Evolutionary conservation across 1,139 yeast genomes (phyloP), one percentile per base, ranked within the genome.

Genomic region (Taiozyma sp.): DNA sequence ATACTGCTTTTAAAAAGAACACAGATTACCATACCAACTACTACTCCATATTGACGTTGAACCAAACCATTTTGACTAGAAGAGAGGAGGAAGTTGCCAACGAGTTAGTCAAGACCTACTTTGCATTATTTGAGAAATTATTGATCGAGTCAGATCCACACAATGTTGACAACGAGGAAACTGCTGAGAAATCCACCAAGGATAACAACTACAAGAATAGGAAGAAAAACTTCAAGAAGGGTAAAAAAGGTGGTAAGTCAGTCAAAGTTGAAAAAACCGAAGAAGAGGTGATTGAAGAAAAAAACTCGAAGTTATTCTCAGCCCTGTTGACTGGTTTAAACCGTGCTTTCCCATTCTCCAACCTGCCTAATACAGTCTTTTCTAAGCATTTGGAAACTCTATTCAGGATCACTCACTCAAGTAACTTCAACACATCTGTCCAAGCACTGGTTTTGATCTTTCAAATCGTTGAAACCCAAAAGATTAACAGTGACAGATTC

Each of bases 321-420:
- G 97, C 97, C 23, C 79, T 95, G 54, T 80, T 93, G 57, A 91
- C 99, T 2, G 99, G 99, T 58, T 80, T 93, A 55, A 95, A 95
- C 68, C 87, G 99, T 71, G 95, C 99, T 1, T 92, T 89, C 76
- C 98, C 99, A 52, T 93, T 89, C 66, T 84, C 97, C 2, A 78
- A 81, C 55, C 75, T 95, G 52, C 87, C 96, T 9, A 76, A 82
- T 48, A 83, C 83, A 23, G 79, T 82, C 9, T 92, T 89, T 68
- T 82, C 84, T 57, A 75, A 78, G 56, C 98, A 95, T 70, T 75
- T 92, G 64, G 85, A 90, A 63, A 87, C 96, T 0, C 73, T 93
- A 53, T 95, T 87, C 75, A 83, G 83, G 64, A 92, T 93, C 64
- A 92, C 98, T 3, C 98, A 93, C 68, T 87, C 97, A 24, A 83